A percentile compares a stretch with the other conserved stretches of the same genome.
These are phyloP conservation scores for Letharia lupina DNA, from an alignment of 495 filamentous ascomycete genomes.

Conservation along the genomic window DNA sequence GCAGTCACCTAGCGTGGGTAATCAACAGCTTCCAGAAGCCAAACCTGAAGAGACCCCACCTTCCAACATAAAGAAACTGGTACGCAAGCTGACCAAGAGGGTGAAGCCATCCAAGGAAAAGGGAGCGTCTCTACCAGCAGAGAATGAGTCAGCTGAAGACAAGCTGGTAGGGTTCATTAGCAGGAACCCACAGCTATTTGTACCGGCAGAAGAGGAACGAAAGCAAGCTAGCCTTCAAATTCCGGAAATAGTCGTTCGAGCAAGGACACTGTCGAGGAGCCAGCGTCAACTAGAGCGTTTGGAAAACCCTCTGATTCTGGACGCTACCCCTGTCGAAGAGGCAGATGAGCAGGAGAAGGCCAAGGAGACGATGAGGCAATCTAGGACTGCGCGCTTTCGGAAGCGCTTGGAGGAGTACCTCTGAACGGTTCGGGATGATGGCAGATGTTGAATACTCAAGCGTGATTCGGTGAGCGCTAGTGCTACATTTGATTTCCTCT, in stretches of 20 bases:
- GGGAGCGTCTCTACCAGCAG: neutral
- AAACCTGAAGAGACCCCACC: neutral
- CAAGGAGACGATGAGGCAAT: neutral
- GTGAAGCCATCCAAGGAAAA: neutral
- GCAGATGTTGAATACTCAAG: neutral
- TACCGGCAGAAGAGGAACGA: neutral
- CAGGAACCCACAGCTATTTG: neutral
- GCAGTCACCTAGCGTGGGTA: neutral
- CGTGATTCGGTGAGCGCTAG: neutral
- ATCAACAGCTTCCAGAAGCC: neutral
- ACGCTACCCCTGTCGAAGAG: neutral
- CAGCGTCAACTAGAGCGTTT: neutral
- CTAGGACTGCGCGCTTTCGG: neutral
- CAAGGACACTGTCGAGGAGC: neutral
- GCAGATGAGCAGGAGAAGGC: neutral
- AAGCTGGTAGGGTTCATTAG: neutral
- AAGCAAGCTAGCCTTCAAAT: neutral
- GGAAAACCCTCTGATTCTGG: neutral
- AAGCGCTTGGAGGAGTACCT: neutral
- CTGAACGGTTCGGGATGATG: neutral
- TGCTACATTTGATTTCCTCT: neutral
- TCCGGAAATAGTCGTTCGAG: neutral
- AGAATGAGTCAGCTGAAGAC: neutral
- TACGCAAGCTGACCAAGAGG: neutral
- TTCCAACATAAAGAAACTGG: neutral